Evolutionary conservation across 495 filamentous ascomycete species (phyloP), one percentile per base, ranked within the genome.

Genomic region (Penicillium steckii): DNA sequence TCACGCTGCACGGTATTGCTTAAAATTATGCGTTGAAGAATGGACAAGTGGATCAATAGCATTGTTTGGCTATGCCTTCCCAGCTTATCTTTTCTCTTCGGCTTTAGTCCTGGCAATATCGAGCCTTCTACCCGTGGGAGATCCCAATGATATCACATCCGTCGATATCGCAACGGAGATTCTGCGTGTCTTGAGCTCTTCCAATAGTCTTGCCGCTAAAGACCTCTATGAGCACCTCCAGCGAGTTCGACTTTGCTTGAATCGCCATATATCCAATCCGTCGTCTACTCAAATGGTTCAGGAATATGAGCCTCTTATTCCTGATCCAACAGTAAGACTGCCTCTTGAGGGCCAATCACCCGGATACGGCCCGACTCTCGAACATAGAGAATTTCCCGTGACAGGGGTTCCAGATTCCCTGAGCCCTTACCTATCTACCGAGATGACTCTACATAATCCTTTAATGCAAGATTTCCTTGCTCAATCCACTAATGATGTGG

Each of bases 21-120:
- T 69, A 27, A 59, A 65, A n/a, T 37, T 72, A 27, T 69, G 71
- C 49, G 53, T 69, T 9, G 65, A 64, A 3, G 63, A 69, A 42
- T 75, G 69, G 69, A 67, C 70, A 48, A 61, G 63, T 42, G 72
- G 70, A 47, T 62, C 70, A 12, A 55, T 73, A 2, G 57, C 64
- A 8, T 55, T 64, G 12, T 71, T 68, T 27, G 69, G 67, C 27
- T 75, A 69, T 54, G 65, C 68, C 42, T 66, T 69, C 44, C 63
- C 69, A 8, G 63, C 67, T 8, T 75, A 65, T 33, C 56, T 73
- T 9, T 75, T 73, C 53, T 73, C 72, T 2, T 62, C 66, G 2
- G 61, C 62, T 1, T 50, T 72, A 2, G 55, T 71, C 4, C 60
- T 75, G 12, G 53, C 66, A 13, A 67, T 72, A 43, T 69, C 72